phyloP scores from a whole-genome alignment of 257 asterid genomes.

The Solanum clarkiae region DNA sequence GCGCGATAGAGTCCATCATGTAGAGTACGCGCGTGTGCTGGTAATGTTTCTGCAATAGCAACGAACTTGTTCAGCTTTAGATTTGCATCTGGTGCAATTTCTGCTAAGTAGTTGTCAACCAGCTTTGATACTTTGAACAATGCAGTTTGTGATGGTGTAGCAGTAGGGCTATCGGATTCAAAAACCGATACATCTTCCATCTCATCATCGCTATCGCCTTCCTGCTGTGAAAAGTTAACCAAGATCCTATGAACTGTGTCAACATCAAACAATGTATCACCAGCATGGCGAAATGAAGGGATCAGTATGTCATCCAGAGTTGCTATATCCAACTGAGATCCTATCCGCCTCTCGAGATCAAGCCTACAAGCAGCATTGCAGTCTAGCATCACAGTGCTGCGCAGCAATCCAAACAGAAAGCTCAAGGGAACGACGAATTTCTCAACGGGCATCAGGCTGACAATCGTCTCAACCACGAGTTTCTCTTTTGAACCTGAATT shows the following conservation, averaged over 20 bases:
- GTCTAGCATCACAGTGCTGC: conserved; percentile 73
- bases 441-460: conserved; percentile 80
- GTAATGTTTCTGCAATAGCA: conserved; percentile 77
- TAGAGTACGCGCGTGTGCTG: conserved; percentile 62
- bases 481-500: conserved; percentile 34
- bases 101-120: conserved; percentile 73
- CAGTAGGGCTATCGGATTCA: conserved; percentile 58
- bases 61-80: conserved; percentile 71
- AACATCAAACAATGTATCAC: conserved; percentile 82
- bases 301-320: conserved; percentile 82
- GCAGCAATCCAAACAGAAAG: conserved; percentile 68
- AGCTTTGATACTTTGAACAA: conserved; percentile 67
- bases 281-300: conserved; percentile 67
- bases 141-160: conserved; percentile 73
- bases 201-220: conserved; percentile 70
- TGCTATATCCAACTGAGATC: conserved; percentile 65
- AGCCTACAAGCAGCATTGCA: conserved; percentile 57
- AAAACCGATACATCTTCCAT: conserved; percentile 64
- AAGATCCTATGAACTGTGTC: conserved; percentile 73
- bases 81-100: conserved; percentile 88
- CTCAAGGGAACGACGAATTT: conserved; percentile 61
- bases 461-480: conserved; percentile 71
- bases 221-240: conserved; percentile 61
- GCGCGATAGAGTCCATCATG: conserved; percentile 88
- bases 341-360: conserved; percentile 83